Evolutionary conservation across 2,329 filamentous ascomycete species (phyloP).

Genomic region (Aureobasidium sp.): DNA sequence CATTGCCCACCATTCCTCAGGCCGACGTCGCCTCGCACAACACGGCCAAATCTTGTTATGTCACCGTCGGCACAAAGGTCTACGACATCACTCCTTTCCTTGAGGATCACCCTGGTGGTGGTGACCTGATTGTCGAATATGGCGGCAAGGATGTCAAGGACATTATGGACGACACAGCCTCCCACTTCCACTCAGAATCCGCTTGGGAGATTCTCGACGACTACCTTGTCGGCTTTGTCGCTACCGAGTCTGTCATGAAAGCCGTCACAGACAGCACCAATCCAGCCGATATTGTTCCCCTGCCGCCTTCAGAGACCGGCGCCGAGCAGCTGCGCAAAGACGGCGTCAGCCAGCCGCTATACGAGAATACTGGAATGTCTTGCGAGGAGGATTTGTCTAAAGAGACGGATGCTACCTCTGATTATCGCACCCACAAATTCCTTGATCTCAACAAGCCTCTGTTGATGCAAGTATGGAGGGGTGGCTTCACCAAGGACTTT

Average conservation of each 20-base stretch:
- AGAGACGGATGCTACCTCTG: slow-evolving; percentile 68
- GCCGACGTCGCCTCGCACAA: slow-evolving; percentile 79
- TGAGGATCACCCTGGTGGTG: slow-evolving; percentile 82
- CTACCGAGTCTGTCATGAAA: slow-evolving; percentile 51
- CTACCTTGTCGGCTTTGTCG: slow-evolving; percentile 72
- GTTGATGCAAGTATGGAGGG: slow-evolving; percentile 78
- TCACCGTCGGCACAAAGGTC: slow-evolving; percentile 81
- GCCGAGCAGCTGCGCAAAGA: slow-evolving; percentile 40
- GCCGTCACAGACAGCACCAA: slow-evolving; percentile 41
- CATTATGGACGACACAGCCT: slow-evolving; percentile 75
- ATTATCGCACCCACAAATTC: slow-evolving; percentile 91
- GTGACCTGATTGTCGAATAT: slow-evolving; percentile 81
- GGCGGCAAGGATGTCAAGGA: slow-evolving; percentile 77
- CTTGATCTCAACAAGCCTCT: slow-evolving; percentile 81
- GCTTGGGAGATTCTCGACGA: slow-evolving; percentile 97
- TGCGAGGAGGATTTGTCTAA: slow-evolving; percentile 77
- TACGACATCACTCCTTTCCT: slow-evolving; percentile 93
- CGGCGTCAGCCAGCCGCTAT: slow-evolving; percentile 42
- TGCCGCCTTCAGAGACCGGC: slow-evolving; percentile 45
- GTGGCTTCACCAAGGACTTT: slow-evolving; percentile 89
- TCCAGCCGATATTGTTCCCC: slow-evolving; percentile 46
- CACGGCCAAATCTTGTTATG: slow-evolving; percentile 78
- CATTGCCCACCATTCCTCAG: slow-evolving; percentile 73
- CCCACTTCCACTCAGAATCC: slow-evolving; percentile 79
- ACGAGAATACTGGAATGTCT: slow-evolving; percentile 73